phyloP scores from a whole-genome alignment of 495 filamentous ascomycete genomes.

The Talaromyces ruber region DNA sequence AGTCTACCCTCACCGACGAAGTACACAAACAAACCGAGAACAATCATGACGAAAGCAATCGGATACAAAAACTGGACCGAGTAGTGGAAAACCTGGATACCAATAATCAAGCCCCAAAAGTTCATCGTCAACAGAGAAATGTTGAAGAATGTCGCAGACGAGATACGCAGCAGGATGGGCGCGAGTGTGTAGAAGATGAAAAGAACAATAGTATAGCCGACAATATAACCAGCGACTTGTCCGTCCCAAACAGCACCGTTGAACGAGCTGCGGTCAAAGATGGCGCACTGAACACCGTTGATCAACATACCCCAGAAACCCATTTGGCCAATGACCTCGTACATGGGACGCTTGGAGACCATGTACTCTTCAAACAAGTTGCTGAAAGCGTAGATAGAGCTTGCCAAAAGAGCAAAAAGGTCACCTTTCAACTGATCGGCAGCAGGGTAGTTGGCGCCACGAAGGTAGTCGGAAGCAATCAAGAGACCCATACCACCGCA shows the following conservation, averaged over 20 bases:
- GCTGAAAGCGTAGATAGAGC: slow-evolving; percentile 83
- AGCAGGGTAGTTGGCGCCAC: slow-evolving; percentile 45
- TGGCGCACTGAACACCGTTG: slow-evolving; percentile 82
- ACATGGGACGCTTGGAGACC: slow-evolving; percentile 75
- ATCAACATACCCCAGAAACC: slow-evolving; percentile 85
- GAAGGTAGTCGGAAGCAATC: slow-evolving; percentile 84
- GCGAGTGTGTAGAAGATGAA: slow-evolving; percentile 80
- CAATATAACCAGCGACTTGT: slow-evolving; percentile 68
- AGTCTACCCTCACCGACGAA: slow-evolving; percentile 65
- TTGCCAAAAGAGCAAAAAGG: slow-evolving; percentile 80
- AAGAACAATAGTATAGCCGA: slow-evolving; percentile 79
- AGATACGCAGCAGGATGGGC: slow-evolving; percentile 80
- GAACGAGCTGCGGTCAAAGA: slow-evolving; percentile 79
- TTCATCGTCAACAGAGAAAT: slow-evolving; percentile 92
- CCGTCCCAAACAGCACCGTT: slow-evolving; percentile 49
- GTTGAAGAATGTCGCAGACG: slow-evolving; percentile 92
- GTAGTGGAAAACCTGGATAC: slow-evolving; percentile 75
- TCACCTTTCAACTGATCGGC: slow-evolving; percentile 79
- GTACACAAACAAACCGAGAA: slow-evolving; percentile 74
- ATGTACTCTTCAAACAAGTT: slow-evolving; percentile 95
- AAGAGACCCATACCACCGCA: slow-evolving; percentile 88
- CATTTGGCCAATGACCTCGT: slow-evolving; percentile 89
- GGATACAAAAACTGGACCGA: slow-evolving; percentile 86
- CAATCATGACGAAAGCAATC: slow-evolving; percentile 87
- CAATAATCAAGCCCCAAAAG: slow-evolving; percentile 95